Evolutionary conservation across 2,329 filamentous ascomycete species (phyloP).

Genomic region (Seiridium cupressi): DNA sequence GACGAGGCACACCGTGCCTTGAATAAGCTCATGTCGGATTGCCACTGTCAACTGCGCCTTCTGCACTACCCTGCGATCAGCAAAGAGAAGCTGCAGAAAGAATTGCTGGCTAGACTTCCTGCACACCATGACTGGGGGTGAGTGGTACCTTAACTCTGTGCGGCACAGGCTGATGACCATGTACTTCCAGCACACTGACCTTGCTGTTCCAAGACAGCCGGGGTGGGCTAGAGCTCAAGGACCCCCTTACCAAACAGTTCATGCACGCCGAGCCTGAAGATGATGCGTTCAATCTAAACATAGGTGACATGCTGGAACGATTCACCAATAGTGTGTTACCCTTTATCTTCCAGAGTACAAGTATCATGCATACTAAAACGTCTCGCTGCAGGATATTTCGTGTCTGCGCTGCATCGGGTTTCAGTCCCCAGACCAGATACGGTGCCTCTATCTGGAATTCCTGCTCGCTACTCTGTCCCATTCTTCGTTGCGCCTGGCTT

Average conservation of each 20-base stretch:
- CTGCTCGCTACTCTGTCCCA: conserved; percentile 15
- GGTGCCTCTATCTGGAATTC: conserved; percentile 14
- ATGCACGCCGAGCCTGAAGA: conserved; percentile 17
- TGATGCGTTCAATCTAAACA: conserved; percentile 20
- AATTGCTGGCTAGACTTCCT: conserved; percentile 30
- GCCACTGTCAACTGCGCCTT: conserved; percentile 17
- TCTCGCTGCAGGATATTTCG: conserved; percentile 19
- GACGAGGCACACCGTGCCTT: conserved; percentile 5
- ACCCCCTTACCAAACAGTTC: conserved; percentile 22
- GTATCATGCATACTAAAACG: neutral
- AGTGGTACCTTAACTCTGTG: conserved; percentile 7
- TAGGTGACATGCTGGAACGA: conserved; percentile 22
- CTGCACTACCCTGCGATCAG: conserved; percentile 19
- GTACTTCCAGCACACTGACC: conserved; percentile 37
- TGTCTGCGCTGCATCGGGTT: conserved; percentile 20
- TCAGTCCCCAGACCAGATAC: conserved; percentile 15
- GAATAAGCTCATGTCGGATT: conserved; percentile 11
- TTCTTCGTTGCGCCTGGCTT: conserved; percentile 20
- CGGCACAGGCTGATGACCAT: neutral
- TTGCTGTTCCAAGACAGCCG: conserved; percentile 52
- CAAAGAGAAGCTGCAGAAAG: conserved; percentile 15
- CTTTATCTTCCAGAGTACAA: neutral
- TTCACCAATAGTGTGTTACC: conserved; percentile 20
- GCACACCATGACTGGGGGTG: conserved; percentile 53
- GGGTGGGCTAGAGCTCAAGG: conserved; percentile 50